phyloP scores from a whole-genome alignment of 805 yeast genomes.

The Kuraishia ogatae region DNA sequence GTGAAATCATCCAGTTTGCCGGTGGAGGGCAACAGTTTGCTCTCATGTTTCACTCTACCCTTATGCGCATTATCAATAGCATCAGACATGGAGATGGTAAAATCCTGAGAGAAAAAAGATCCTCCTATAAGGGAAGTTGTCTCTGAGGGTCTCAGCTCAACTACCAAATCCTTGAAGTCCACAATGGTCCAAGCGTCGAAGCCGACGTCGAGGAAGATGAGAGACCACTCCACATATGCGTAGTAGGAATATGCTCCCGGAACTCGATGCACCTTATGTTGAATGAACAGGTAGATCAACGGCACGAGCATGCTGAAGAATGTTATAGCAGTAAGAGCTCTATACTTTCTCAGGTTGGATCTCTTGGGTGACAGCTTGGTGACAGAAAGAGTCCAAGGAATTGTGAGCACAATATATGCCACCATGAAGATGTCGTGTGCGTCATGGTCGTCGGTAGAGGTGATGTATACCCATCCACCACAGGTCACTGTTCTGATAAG shows the following conservation, averaged over 20 bases:
- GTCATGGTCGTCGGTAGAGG: constrained; percentile 95
- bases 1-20: constrained; percentile 1
- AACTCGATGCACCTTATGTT: constrained; percentile 78
- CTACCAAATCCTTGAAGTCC: constrained; percentile 60
- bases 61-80: neutral
- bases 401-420: constrained; percentile 73
- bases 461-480: constrained; percentile 98
- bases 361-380: constrained; percentile 38
- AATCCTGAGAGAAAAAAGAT: constrained; percentile 1
- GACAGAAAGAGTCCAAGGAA: constrained; percentile 81
- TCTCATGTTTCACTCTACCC: neutral
- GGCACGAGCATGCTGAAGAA: constrained; percentile 78
- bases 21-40: neutral
- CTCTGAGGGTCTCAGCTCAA: constrained; percentile 27
- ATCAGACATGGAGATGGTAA: neutral
- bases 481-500: constrained; percentile 85
- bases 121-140: neutral
- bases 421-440: constrained; percentile 96
- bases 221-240: constrained; percentile 91
- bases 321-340: constrained; percentile 41
- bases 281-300: constrained; percentile 79
- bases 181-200: constrained; percentile 74
- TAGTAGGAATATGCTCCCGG: constrained; percentile 96
- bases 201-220: constrained; percentile 73
- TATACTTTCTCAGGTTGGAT: constrained; percentile 38